Evolutionary conservation across 108 stramenopile species (phyloP), one percentile per base, ranked within the genome.

Genomic region (Nitzschia sp.): DNA sequence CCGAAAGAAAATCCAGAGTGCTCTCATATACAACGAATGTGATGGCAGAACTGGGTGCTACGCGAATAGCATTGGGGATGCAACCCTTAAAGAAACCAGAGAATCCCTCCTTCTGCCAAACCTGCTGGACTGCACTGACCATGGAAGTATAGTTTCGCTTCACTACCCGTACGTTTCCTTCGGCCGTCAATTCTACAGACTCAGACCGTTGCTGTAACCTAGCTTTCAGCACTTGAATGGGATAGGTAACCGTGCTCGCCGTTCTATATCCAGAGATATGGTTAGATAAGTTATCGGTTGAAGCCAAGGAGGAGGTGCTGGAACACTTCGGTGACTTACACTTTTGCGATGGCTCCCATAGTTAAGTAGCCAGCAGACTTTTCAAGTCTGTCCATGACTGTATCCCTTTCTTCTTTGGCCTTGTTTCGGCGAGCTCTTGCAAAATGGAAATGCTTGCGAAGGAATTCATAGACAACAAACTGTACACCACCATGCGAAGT

Each of bases 401-500:
- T 57, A 19, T 69, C 48, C 39, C 21, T 56, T 64, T 63, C 54
- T 42, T 41, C 54, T 10, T 58, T n/a, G 1, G 6, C 29, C 20
- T 37, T 34, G 11, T 65, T 44, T 38, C 71, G 62, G 14, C 70
- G 17, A 14, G 67, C 70, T 62, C 76, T 76, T 48, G 71, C 57
- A 58, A 63, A 82, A 41, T 71, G 83, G 61, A 91, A 89, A 38
- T 77, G 79, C 15, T 81, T 78, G 57, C 94, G 95, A 19, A 99
- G 80, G 75, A 88, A 91, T 71, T 99, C 98, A 78, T 99, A 99
- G 0, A 86, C 84, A 10, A 92, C 93, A 77, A 97, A 97, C 76
- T 99, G 98, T 54, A 99, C 83, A 17, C 93, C 97, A 52, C 98
- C 98, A 71, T 99, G 96, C 53, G 95, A 95, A 26, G 93, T 93